phyloP scores from a whole-genome alignment of 2,329 filamentous ascomycete species.

The Penicillium decumbens region DNA sequence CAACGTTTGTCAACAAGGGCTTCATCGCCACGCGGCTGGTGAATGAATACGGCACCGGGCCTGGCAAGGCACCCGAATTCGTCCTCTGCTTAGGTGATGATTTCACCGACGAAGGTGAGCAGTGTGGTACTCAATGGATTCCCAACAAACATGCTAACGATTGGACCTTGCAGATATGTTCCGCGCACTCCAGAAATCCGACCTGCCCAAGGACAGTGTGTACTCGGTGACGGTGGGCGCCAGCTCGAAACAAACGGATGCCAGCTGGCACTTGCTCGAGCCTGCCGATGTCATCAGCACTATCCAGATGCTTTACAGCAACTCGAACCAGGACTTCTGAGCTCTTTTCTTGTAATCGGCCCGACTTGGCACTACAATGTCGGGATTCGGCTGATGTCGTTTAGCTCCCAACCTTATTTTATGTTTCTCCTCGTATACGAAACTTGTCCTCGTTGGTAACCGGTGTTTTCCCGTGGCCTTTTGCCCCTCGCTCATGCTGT shows the following conservation, averaged over 20 bases:
- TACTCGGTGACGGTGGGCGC: constrained; percentile 91
- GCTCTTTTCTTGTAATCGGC: neutral
- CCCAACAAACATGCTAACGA: neutral
- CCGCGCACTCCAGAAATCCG: constrained; percentile 63
- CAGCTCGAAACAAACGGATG: constrained; percentile 85
- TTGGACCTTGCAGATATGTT: constrained; percentile 61
- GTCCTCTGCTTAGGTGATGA: constrained; percentile 90
- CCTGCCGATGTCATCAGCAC: constrained; percentile 78
- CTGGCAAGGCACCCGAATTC: constrained; percentile 67
- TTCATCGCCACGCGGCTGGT: constrained; percentile 86
- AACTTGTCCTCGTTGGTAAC: neutral
- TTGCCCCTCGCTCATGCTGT: neutral
- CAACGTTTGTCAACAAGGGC: constrained; percentile 95
- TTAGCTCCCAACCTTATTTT: neutral
- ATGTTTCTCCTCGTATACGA: constrained; percentile 8
- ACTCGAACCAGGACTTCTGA: constrained; percentile 27
- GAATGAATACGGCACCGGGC: constrained; percentile 58
- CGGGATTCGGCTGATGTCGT: neutral
- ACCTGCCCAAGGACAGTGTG: constrained; percentile 61
- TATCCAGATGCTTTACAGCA: constrained; percentile 52
- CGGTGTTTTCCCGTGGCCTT: neutral
- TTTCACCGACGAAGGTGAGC: constrained; percentile 88
- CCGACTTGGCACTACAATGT: neutral
- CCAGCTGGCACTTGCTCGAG: constrained; percentile 84
- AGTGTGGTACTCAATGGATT: neutral